phyloP scores from a whole-genome alignment of 768 basidiomycete species.

The Kwoniella mangroviensis region DNA sequence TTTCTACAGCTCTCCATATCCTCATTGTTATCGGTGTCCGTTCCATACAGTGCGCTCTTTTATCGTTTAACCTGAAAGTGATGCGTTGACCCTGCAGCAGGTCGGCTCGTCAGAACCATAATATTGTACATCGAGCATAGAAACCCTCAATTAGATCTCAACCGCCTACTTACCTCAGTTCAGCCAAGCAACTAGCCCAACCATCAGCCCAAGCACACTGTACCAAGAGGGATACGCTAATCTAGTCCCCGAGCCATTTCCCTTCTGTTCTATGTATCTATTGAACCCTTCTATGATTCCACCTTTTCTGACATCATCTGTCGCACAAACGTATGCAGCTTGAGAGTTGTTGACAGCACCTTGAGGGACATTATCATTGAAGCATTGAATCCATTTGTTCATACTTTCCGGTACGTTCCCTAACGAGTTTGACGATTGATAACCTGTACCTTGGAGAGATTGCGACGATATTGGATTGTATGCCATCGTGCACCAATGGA shows the following conservation, averaged over 20 bases:
- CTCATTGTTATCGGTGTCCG: too few relatives aligned
- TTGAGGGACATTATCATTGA: slow-evolving; percentile 20
- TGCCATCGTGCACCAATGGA: slow-evolving; percentile 25
- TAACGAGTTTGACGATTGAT: neutral
- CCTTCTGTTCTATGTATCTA: neutral
- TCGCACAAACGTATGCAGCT: slow-evolving; percentile 23
- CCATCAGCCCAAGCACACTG: neutral
- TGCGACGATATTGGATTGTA: slow-evolving; percentile 14
- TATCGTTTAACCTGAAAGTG: too few relatives aligned
- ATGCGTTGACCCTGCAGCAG: too few relatives aligned
- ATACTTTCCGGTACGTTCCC: slow-evolving; percentile 20
- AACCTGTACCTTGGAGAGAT: neutral
- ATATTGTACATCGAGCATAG: too few relatives aligned
- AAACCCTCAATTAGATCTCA: too few relatives aligned
- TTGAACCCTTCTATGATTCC: slow-evolving; percentile 18
- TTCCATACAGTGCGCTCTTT: too few relatives aligned
- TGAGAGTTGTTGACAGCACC: slow-evolving; percentile 11
- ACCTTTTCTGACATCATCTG: slow-evolving; percentile 12
- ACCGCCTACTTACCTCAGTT: neutral
- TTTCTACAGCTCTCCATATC: too few relatives aligned
- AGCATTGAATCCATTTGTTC: slow-evolving; percentile 27
- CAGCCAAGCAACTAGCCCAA: neutral
- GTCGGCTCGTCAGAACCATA: too few relatives aligned
- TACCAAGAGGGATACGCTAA: neutral
- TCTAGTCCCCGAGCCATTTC: neutral